Percentiles rank a stretch among this genome's conserved stretches.
Evolutionary conservation across 768 basidiomycete genomes (phyloP).

Genomic region (Lactarius trivialis): DNA sequence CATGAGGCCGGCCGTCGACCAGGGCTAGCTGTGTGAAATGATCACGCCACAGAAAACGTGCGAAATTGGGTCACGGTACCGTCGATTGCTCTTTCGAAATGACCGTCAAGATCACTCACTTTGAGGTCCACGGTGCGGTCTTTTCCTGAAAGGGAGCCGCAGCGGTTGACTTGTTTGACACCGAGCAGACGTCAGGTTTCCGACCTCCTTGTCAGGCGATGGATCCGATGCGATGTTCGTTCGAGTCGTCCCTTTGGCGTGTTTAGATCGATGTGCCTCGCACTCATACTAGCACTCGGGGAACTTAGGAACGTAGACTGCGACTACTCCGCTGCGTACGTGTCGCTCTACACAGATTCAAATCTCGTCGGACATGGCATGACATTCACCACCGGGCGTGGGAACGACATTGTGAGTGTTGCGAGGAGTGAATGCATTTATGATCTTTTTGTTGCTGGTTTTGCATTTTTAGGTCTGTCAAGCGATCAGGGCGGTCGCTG

Average conservation of each 20-base stretch:
- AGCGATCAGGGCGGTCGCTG: conserved; percentile 73
- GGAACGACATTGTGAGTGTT: conserved; percentile 75
- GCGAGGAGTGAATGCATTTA: background rate
- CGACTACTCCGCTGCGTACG: conserved; percentile 93
- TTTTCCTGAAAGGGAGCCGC: background rate
- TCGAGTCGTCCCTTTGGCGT: conserved; percentile 1
- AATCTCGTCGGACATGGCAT: conserved; percentile 83
- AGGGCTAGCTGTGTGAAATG: background rate
- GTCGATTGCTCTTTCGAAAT: conserved; percentile 16
- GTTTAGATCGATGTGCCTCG: background rate
- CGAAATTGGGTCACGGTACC: background rate
- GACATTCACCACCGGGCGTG: conserved; percentile 93
- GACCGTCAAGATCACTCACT: conserved; percentile 45
- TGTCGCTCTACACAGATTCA: conserved; percentile 64
- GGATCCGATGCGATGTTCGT: conserved; percentile 90
- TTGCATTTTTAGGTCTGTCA: conserved; percentile 56
- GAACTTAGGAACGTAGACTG: conserved; percentile 80
- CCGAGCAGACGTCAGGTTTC: conserved; percentile 76
- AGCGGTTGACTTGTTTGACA: background rate
- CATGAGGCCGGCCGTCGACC: background rate
- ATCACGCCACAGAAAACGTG: background rate
- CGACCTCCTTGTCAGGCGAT: conserved; percentile 85
- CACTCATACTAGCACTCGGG: background rate
- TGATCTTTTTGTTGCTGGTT: background rate
- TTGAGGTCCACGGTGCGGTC: conserved; percentile 49